phyloP scores from a whole-genome alignment of 495 filamentous ascomycete genomes.

The Neurospora sp. region DNA sequence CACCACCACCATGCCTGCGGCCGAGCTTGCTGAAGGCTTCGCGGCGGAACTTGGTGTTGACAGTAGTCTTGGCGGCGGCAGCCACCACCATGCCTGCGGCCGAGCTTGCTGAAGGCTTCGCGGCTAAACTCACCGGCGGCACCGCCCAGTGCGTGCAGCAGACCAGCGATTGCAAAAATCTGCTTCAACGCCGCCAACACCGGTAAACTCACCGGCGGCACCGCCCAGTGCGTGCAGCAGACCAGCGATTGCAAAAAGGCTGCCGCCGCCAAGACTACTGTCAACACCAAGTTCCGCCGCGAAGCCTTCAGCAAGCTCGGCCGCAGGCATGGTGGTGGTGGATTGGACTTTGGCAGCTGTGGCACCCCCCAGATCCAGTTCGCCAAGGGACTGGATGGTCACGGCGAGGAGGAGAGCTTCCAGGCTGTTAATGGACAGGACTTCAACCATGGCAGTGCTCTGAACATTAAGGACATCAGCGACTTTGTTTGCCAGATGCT shows the following conservation, averaged over 20 bases:
- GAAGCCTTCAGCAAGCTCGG: conserved; percentile 4
- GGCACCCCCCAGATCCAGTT: conserved; percentile 45
- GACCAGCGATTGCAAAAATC: conserved; percentile 30
- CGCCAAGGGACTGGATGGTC: conserved; percentile 41
- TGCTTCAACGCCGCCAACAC: conserved; percentile 46
- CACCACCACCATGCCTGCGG: too few relatives aligned
- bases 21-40: too few relatives aligned
- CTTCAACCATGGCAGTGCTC: conserved; percentile 51
- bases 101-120: too few relatives aligned
- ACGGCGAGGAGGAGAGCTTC: conserved; percentile 41
- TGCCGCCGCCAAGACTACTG: conserved; percentile 14
- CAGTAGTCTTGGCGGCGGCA: too few relatives aligned
- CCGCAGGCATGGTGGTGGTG: conserved; percentile 12
- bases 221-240: conserved; percentile 40
- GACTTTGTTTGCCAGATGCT: conserved; percentile 48
- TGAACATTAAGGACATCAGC: conserved; percentile 44
- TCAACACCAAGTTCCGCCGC: conserved; percentile 8
- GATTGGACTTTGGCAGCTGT: conserved; percentile 39
- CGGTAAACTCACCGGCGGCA: conserved; percentile 29
- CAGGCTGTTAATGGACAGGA: conserved; percentile 36
- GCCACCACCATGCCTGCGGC: too few relatives aligned
- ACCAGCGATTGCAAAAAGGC: conserved; percentile 30
- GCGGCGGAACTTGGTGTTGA: too few relatives aligned
- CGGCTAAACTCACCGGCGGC: conserved; percentile 23
- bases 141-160: conserved; percentile 41